Evolutionary conservation across 768 basidiomycete species (phyloP).

Genomic region (Lactifluus hygrophoroides): DNA sequence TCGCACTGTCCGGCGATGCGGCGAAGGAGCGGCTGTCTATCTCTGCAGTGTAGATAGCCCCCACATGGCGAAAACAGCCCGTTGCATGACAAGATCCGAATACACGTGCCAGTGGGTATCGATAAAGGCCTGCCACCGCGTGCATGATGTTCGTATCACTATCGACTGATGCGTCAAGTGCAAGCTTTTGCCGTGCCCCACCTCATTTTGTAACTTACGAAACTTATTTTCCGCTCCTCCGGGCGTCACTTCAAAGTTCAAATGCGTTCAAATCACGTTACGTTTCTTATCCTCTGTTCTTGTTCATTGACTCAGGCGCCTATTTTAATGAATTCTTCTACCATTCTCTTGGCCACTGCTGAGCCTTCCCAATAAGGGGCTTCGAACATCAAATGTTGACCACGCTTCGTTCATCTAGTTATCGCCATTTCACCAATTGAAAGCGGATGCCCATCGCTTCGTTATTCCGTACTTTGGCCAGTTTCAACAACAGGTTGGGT

Average conservation of each 20-base stretch:
- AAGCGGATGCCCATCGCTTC: slow-evolving; percentile 37
- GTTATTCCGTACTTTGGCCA: slow-evolving; percentile 54
- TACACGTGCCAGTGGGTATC: slow-evolving; percentile 2
- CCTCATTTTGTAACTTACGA: not conserved
- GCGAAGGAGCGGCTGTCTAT: slow-evolving; percentile 2
- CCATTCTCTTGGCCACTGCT: not conserved
- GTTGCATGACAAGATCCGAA: not conserved
- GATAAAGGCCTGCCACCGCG: not conserved
- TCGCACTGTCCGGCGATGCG: slow-evolving; percentile 7
- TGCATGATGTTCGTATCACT: not conserved
- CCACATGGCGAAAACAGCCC: not conserved
- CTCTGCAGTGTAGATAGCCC: not conserved
- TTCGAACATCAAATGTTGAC: slow-evolving; percentile 1
- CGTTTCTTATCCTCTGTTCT: not conserved
- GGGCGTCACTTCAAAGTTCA: not conserved
- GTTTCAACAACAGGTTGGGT: slow-evolving; percentile 35
- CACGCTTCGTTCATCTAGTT: slow-evolving; percentile 3
- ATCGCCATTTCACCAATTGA: slow-evolving; percentile 28
- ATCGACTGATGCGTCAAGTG: not conserved
- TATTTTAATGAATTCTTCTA: not conserved
- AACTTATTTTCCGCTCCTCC: not conserved
- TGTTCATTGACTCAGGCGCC: not conserved
- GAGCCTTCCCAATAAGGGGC: not conserved
- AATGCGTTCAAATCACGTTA: not conserved
- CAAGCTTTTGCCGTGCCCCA: slow-evolving; percentile 1